Evolutionary conservation across 2,329 filamentous ascomycete genomes (phyloP).

Genomic region (Graphium sp.): DNA sequence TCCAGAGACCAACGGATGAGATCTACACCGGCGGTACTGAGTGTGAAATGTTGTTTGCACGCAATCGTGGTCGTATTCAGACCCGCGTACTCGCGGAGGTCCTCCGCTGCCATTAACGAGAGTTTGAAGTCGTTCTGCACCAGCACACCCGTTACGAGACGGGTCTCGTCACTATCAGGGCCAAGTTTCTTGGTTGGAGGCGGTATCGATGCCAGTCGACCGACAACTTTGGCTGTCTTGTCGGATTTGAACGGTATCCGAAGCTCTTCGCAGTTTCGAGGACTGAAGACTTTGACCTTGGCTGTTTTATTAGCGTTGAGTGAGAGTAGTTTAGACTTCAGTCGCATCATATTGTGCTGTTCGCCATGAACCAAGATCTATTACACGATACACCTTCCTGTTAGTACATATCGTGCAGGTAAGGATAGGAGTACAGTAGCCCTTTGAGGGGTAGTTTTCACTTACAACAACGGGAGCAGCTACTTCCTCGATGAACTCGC

Average conservation of each 20-base stretch:
- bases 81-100: slow-evolving; percentile 91
- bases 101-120: slow-evolving; percentile 90
- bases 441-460: too few species aligned
- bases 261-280: slow-evolving; percentile 87
- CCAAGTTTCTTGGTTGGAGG: slow-evolving; percentile 34
- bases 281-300: slow-evolving; percentile 85
- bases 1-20: slow-evolving; percentile 89
- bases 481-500: slow-evolving; percentile 93
- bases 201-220: slow-evolving; percentile 70
- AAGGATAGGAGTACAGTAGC: neutral
- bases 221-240: slow-evolving; percentile 91
- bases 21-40: slow-evolving; percentile 78
- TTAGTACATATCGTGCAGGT: neutral
- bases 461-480: slow-evolving; percentile 80
- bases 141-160: slow-evolving; percentile 70
- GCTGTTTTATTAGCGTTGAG: slow-evolving; percentile 66
- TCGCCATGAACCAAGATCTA: slow-evolving; percentile 79
- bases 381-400: neutral
- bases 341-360: slow-evolving; percentile 92
- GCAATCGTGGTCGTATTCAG: slow-evolving; percentile 86
- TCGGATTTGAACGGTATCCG: slow-evolving; percentile 90
- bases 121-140: slow-evolving; percentile 98
- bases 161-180: slow-evolving; percentile 13
- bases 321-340: slow-evolving; percentile 90
- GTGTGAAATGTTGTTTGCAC: slow-evolving; percentile 78